These are phyloP conservation scores for Gossypium ekmanianum DNA, from an alignment of 345 rosid species.

Conservation along the genomic window DNA sequence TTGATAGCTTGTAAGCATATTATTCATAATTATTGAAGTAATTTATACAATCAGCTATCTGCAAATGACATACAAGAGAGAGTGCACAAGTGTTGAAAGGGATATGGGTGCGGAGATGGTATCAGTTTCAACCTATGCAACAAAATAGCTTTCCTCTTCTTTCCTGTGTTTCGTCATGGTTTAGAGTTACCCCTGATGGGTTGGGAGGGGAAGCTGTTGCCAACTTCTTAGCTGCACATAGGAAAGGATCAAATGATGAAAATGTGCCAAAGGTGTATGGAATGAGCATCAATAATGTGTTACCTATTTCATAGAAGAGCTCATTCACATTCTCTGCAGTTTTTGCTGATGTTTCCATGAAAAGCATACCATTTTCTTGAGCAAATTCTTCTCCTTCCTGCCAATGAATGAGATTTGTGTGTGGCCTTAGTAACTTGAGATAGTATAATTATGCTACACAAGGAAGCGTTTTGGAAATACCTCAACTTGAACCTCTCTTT, in stretches of 20 bases:
- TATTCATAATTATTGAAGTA: slow-evolving; percentile 7
- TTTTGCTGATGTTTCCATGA: slow-evolving; percentile 69
- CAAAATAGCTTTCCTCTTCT: slow-evolving; percentile 40
- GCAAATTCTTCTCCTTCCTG: slow-evolving; percentile 69
- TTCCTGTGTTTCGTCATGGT: slow-evolving; percentile 23
- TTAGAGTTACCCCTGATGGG: slow-evolving; percentile 41
- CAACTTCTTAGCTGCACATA: slow-evolving; percentile 47
- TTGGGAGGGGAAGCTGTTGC: slow-evolving; percentile 39
- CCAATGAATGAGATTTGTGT: background rate
- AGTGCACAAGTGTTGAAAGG: background rate
- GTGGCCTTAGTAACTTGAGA: background rate
- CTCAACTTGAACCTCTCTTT: slow-evolving; percentile 52
- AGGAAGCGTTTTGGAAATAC: slow-evolving; percentile 22
- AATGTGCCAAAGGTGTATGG: background rate
- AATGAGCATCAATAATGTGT: background rate
- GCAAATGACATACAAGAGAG: background rate
- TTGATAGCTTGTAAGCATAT: background rate
- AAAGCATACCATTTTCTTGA: slow-evolving; percentile 53
- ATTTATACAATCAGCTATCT: background rate
- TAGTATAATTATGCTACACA: background rate
- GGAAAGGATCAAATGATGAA: background rate
- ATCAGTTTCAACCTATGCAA: slow-evolving; percentile 39
- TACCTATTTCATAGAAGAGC: slow-evolving; percentile 72
- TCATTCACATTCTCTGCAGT: slow-evolving; percentile 63
- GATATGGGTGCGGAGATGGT: no score